These are phyloP conservation scores for Suhomyces canberraensis DNA, from an alignment of 805 yeast species.

Conservation along the genomic window DNA sequence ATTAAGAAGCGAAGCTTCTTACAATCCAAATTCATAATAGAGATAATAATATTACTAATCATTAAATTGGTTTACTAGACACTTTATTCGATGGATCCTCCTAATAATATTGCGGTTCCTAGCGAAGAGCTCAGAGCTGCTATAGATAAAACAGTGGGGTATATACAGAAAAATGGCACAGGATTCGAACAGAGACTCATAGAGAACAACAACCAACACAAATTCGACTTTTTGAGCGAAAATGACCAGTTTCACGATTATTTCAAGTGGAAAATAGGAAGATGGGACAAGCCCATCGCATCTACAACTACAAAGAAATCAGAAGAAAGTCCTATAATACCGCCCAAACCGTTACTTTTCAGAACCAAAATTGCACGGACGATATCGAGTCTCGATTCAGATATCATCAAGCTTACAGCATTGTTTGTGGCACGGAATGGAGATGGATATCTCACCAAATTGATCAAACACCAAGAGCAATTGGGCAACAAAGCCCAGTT, in stretches of 20 bases:
- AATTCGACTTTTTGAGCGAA: constrained; percentile 61
- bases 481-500: constrained; percentile 51
- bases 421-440: constrained; percentile 64
- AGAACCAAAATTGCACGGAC: constrained; percentile 22
- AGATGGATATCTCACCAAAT: constrained; percentile 27
- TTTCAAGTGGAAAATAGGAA: constrained; percentile 47
- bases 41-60: too few species aligned
- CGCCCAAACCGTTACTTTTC: not conserved
- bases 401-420: constrained; percentile 71
- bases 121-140: constrained; percentile 26
- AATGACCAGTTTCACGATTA: constrained; percentile 55
- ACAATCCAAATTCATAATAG: too few species aligned
- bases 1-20: too few species aligned
- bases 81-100: too few species aligned
- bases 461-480: constrained; percentile 36
- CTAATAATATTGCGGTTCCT: too few species aligned
- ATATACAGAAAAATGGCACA: constrained; percentile 65
- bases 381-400: constrained; percentile 62
- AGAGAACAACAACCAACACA: constrained; percentile 44
- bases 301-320: not conserved
- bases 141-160: constrained; percentile 70
- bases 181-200: constrained; percentile 60
- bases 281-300: not conserved
- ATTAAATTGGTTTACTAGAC: too few species aligned
- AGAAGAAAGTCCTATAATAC: not conserved